Base-by-base conservation (phyloP, 371 early-diverging fungal species). In the Mortierella polycephala region DNA sequence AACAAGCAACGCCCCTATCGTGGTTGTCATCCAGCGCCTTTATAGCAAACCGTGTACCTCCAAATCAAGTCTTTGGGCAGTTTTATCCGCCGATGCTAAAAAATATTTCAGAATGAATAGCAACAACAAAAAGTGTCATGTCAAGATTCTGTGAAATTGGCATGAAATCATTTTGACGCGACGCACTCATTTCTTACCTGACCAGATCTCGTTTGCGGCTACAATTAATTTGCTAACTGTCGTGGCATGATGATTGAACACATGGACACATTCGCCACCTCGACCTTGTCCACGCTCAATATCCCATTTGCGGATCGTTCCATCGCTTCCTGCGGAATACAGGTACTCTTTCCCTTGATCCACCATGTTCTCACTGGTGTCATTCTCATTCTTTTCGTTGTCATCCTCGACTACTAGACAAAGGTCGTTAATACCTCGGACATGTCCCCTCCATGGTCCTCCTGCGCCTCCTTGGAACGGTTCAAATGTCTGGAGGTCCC, bases 81-180 rank as follows among this genome's bases (percentile, higher is more conserved):
- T 91, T 61, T 93, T 93, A 66, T 95, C 95, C 2, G 94, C 94
- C 1, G 94, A 94, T 0, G 86, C 92, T 86, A 71, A 46, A n/a
- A 40, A 21, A 18, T n/a, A 58, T n/a, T 23, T 30, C 11, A 53
- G 23, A 4, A 45, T 30, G 46, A 5, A 37, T 10, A 40, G 1
- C n/a, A 6, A 6, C n/a, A 6, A 16, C 10, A 46, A 54, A 56
- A 47, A n/a, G 8, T 20, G 2, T 64, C 9, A 47, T 46, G 45
- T 53, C 47, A 47, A 47, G n/a, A 11, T n/a, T 14, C 47, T 47
- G 12, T 54, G 13, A n/a, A 14, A 8, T 37, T 54, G 23, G 55
- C 21, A 44, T 11, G 7, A 40, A 47, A 47, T 30, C 30, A 30
- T 30, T 30, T 30, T 30, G 30, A 4, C 30, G 4, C 30, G 30